A percentile compares a stretch with the other conserved stretches of the same genome.
These are phyloP conservation scores for Clonostachys rhizophaga DNA, from an alignment of 2,329 filamentous ascomycete species.

Conservation along the genomic window DNA sequence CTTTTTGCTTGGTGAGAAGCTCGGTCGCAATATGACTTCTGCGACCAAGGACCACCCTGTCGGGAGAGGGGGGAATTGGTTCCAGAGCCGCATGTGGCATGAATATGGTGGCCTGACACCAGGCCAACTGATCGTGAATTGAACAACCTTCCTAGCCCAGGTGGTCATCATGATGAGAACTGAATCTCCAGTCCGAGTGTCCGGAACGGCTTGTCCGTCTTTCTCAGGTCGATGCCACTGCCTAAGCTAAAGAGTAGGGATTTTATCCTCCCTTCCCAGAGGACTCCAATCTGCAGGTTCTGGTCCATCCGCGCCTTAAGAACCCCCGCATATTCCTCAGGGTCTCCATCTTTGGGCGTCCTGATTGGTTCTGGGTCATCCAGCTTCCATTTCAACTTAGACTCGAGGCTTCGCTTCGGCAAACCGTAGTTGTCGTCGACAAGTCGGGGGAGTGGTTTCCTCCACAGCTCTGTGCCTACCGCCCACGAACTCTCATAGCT, in stretches of 20 bases:
- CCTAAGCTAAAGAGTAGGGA: slow-evolving; percentile 90
- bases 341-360: slow-evolving; percentile 17
- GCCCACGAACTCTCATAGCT: slow-evolving; percentile 95
- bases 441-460: slow-evolving; percentile 44
- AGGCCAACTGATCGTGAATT: no score
- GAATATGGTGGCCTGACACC: no score
- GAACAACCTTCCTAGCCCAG: no score
- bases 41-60: no score
- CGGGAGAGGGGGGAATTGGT: no score
- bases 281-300: slow-evolving; percentile 74
- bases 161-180: slow-evolving; percentile 65
- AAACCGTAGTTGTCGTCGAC: slow-evolving; percentile 20
- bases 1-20: no score
- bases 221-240: slow-evolving; percentile 75
- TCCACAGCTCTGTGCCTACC: slow-evolving; percentile 90
- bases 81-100: no score
- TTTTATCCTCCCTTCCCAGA: slow-evolving; percentile 93
- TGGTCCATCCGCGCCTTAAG: slow-evolving; percentile 89
- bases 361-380: slow-evolving; percentile 21
- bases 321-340: slow-evolving; percentile 75
- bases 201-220: slow-evolving; percentile 71
- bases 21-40: no score
- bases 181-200: slow-evolving; percentile 76
- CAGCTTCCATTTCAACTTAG: slow-evolving; percentile 46
- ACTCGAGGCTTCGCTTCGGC: slow-evolving; percentile 41